phyloP scores from a whole-genome alignment of 2,329 filamentous ascomycete genomes.

The Beauveria australis region DNA sequence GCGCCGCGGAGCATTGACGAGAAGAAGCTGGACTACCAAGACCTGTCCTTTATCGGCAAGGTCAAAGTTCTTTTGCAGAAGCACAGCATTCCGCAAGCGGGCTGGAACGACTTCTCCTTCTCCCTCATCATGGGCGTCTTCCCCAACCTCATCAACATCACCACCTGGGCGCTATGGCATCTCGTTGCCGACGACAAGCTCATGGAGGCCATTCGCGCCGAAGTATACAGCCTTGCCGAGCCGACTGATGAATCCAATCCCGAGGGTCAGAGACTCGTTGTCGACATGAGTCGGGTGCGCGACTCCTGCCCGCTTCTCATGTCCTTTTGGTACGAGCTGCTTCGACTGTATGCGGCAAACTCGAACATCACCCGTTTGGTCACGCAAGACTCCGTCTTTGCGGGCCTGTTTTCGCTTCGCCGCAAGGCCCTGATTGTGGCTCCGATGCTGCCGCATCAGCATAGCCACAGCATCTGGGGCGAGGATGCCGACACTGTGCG shows the following conservation, averaged over 20 bases:
- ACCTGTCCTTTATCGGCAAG: conserved; percentile 2
- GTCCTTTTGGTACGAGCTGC: conserved; percentile 9
- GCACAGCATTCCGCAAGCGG: not conserved
- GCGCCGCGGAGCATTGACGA: not conserved
- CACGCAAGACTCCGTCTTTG: conserved; percentile 2
- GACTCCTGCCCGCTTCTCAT: conserved; percentile 8
- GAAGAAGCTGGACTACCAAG: not conserved
- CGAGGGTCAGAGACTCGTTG: not conserved
- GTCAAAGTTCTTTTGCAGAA: conserved; percentile 1
- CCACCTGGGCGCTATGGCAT: conserved; percentile 7
- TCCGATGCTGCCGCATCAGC: conserved; percentile 9
- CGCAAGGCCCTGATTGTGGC: conserved; percentile 6
- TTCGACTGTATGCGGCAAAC: conserved; percentile 7
- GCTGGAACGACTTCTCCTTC: conserved; percentile 9
- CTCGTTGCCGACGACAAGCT: conserved; percentile 2
- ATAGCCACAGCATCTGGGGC: conserved; percentile 3
- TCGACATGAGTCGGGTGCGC: conserved; percentile 6
- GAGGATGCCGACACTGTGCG: not conserved
- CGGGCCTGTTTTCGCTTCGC: not conserved
- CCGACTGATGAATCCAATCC: not conserved
- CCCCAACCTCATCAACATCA: conserved; percentile 8
- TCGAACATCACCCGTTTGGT: conserved; percentile 5
- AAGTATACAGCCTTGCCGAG: not conserved
- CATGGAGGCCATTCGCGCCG: not conserved
- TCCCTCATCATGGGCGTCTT: conserved; percentile 9